Conservation (phyloP, 371 early-diverging fungal genomes). For the Mortierella sp. region DNA sequence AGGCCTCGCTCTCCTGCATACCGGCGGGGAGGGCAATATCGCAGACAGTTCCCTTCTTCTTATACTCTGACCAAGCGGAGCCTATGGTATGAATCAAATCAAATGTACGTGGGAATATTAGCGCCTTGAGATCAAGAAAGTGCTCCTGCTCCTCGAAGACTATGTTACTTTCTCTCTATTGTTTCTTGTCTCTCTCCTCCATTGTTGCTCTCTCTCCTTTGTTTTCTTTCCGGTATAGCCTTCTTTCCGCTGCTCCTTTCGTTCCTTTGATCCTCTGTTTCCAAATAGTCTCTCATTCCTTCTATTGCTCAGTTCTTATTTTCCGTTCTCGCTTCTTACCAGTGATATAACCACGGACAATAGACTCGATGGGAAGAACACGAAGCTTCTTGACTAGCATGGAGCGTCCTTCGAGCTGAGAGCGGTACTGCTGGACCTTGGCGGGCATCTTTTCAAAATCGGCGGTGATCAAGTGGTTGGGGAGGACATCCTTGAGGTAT, state of each 20-base stretch:
- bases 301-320: not conserved
- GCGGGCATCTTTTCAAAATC: slow-evolving; percentile 95
- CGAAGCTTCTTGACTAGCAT: slow-evolving; percentile 93
- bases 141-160: not conserved
- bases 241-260: no score
- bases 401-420: slow-evolving; percentile 89
- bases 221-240: no score
- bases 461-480: slow-evolving; percentile 96
- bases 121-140: not conserved
- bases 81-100: slow-evolving; percentile 62
- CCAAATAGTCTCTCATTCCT: no score
- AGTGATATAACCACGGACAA: slow-evolving; percentile 97
- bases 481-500: slow-evolving; percentile 83
- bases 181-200: no score
- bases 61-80: slow-evolving; percentile 96
- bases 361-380: slow-evolving; percentile 98
- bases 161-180: no score
- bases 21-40: slow-evolving; percentile 89
- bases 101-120: slow-evolving; percentile 9
- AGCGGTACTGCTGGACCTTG: slow-evolving; percentile 86
- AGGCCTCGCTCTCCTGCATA: slow-evolving; percentile 87
- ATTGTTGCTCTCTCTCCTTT: no score
- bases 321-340: slow-evolving; percentile 56
- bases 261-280: no score
- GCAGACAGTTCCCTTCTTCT: slow-evolving; percentile 92